phyloP scores from a whole-genome alignment of 2,329 filamentous ascomycete species.

The Microsporum canis region DNA sequence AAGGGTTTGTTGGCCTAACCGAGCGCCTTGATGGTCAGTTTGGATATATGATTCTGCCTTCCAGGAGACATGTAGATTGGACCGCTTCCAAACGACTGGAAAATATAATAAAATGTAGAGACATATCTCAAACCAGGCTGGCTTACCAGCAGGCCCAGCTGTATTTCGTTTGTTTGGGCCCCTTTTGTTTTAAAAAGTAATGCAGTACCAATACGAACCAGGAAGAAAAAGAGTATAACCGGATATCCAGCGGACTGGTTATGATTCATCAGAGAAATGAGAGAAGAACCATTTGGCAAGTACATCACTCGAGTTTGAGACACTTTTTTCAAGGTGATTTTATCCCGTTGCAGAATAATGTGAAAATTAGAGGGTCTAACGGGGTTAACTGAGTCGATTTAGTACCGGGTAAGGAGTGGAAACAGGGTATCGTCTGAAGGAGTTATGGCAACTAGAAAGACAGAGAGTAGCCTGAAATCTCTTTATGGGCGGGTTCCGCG shows the following conservation, averaged over 20 bases:
- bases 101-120: not conserved
- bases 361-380: not conserved
- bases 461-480: not conserved
- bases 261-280: not conserved
- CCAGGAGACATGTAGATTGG: not conserved
- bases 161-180: not conserved
- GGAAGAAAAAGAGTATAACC: not conserved
- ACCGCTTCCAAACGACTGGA: not conserved
- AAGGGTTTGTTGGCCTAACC: not conserved
- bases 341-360: not conserved
- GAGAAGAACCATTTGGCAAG: not conserved
- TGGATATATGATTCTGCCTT: not conserved
- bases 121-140: not conserved
- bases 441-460: not conserved
- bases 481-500: not conserved
- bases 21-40: not conserved
- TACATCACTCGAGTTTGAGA: not conserved
- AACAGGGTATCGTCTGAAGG: not conserved
- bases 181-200: not conserved
- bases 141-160: not conserved
- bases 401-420: not conserved
- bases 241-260: not conserved
- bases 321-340: not conserved
- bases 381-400: not conserved
- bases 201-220: not conserved